These are phyloP conservation scores for Diaporthe batatas DNA, from an alignment of 2,329 filamentous ascomycete species.

Conservation along the genomic window DNA sequence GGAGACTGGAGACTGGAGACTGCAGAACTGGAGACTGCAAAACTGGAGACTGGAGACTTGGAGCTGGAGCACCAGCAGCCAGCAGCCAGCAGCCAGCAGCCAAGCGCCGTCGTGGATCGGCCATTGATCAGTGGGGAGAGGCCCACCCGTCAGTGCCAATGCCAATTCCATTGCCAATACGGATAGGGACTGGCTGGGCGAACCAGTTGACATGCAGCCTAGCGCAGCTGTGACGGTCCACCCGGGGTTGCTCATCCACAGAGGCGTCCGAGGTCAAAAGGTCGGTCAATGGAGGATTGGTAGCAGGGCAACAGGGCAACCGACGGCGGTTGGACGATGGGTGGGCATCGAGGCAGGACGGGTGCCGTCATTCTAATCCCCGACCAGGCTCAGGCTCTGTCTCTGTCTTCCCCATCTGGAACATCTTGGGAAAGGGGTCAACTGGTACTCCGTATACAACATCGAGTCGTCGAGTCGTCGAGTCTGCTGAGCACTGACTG, in stretches of 20 bases:
- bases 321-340: neutral
- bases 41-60: neutral
- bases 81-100: no score
- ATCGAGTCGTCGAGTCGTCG: neutral
- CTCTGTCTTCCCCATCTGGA: no score
- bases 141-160: slow-evolving; percentile 1
- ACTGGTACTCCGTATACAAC: no score
- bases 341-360: neutral
- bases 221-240: slow-evolving; percentile 32
- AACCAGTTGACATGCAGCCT: slow-evolving; percentile 28
- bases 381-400: neutral
- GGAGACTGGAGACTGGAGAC: neutral
- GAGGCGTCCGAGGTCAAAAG: slow-evolving; percentile 12
- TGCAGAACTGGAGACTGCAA: neutral
- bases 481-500: no score
- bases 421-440: neutral
- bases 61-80: slow-evolving; percentile 16
- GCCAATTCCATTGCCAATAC: slow-evolving; percentile 3
- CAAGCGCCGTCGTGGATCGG: slow-evolving; percentile 26
- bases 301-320: no score
- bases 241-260: slow-evolving; percentile 31
- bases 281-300: slow-evolving; percentile 26
- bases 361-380: slow-evolving; percentile 25
- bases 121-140: slow-evolving; percentile 6
- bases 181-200: slow-evolving; percentile 20